Evolutionary conservation across 345 rosid genomes (phyloP), one percentile per base, ranked within the genome.

Genomic region (Rhizophora apiculata): DNA sequence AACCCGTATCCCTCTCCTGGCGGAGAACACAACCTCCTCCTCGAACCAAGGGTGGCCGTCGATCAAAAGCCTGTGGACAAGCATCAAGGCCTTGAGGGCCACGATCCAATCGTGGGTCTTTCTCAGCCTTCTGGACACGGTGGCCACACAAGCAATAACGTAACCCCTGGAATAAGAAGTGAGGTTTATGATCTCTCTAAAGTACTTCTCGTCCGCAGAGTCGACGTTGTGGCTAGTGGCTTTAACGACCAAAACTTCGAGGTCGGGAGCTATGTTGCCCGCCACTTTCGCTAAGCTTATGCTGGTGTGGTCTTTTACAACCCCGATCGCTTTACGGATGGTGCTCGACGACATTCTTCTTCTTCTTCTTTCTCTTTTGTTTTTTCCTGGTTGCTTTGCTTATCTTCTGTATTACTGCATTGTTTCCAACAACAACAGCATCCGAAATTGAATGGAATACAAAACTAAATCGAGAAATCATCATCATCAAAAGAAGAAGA

Each of bases 1-100:
- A n/a, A 94, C 78, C 74, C 97, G 76, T 20, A 92, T 85, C 57
- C 97, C 97, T 55, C 88, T 76, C 74, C 95, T 80, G 0, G 92
- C 82, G 1, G 93, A 86, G 63, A 80, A 84, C 68, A 87, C 72
- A 19, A 94, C 79, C 87, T 89, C 98, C 58, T 94, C 93, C 76
- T 87, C 89, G 43, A 87, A 87, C 2, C 85, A 59, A 8, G 86
- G 88, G 72, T 89, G 91, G 0, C 96, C 97, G 6, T 89, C 95
- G 55, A 80, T 79, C 63, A 91, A 69, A 27, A 94, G 81, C 74
- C 95, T 79, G 63, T 91, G 98, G 10, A 89, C 76, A 1, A 94
- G 86, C 81, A 84, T 85, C 30, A 91, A 74, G 0, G 96, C 84
- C 79, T 94, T 94, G 24, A 94, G 82, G 1, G 97, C 97, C 61